Evolutionary conservation across 2,329 filamentous ascomycete species (phyloP).

Genomic region (Rhynchosporium secalis): DNA sequence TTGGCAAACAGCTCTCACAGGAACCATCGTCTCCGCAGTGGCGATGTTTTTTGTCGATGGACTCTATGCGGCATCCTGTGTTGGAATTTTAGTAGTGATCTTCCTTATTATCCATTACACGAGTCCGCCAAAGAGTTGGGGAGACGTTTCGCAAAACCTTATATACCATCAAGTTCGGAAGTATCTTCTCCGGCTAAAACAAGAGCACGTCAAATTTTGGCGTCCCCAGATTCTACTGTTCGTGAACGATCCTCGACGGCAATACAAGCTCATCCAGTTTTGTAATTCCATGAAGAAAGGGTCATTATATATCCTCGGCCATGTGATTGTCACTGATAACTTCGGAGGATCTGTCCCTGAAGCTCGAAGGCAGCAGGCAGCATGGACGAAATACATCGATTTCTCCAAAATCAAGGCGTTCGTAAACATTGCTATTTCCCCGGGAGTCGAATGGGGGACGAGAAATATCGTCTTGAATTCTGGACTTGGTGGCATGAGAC

Average conservation of each 20-base stretch:
- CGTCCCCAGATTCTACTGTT: conserved; percentile 83
- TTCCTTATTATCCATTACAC: conserved; percentile 86
- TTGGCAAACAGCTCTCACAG: conserved; percentile 76
- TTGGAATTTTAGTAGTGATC: conserved; percentile 71
- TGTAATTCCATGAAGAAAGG: conserved; percentile 92
- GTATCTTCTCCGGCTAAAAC: conserved; percentile 77
- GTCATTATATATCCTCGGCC: conserved; percentile 76
- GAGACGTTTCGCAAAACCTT: conserved; percentile 83
- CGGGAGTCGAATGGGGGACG: conserved; percentile 80
- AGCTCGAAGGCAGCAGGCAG: conserved; percentile 74
- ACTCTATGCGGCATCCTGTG: conserved; percentile 73
- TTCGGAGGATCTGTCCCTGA: conserved; percentile 78
- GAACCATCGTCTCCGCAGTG: conserved; percentile 71
- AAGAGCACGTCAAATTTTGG: conserved; percentile 94
- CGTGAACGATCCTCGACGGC: conserved; percentile 77
- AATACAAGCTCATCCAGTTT: conserved; percentile 83
- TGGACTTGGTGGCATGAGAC: conserved; percentile 82
- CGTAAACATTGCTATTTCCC: conserved; percentile 81
- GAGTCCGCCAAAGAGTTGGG: conserved; percentile 84
- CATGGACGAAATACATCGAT: conserved; percentile 83
- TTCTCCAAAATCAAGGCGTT: conserved; percentile 87
- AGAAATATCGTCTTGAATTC: conserved; percentile 80
- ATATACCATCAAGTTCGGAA: conserved; percentile 90
- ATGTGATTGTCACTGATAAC: conserved; percentile 83
- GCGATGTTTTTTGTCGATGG: conserved; percentile 83